Conservation (phyloP, 768 basidiomycete genomes). For the Termitomyces sp. region DNA sequence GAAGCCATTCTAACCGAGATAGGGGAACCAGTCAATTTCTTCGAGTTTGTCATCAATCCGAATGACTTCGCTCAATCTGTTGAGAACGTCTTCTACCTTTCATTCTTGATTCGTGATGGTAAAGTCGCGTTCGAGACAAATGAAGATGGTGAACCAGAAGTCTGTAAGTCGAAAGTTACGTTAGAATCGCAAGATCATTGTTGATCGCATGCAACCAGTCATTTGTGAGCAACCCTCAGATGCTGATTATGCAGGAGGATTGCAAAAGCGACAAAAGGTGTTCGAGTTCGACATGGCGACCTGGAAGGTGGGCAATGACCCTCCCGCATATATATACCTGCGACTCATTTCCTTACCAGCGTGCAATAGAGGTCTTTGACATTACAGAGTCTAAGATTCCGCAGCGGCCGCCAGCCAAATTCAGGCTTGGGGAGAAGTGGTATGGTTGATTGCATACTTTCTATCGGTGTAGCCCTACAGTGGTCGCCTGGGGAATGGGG, state of each 20-base stretch:
- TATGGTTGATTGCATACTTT: slow-evolving; percentile 47
- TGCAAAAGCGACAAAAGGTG: slow-evolving; percentile 81
- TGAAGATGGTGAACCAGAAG: slow-evolving; percentile 66
- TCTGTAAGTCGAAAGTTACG: slow-evolving; percentile 50
- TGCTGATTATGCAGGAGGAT: slow-evolving; percentile 59
- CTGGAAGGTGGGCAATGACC: slow-evolving; percentile 64
- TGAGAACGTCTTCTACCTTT: slow-evolving; percentile 94
- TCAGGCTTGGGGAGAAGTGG: slow-evolving; percentile 64
- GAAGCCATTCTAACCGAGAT: slow-evolving; percentile 51
- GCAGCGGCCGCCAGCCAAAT: slow-evolving; percentile 57
- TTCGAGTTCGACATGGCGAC: slow-evolving; percentile 89
- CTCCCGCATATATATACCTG: background rate
- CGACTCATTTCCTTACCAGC: slow-evolving; percentile 37
- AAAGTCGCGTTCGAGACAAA: slow-evolving; percentile 70
- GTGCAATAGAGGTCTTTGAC: slow-evolving; percentile 83
- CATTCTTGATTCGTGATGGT: slow-evolving; percentile 88
- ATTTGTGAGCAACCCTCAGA: slow-evolving; percentile 60
- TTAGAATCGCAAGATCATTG: background rate
- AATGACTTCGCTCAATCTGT: slow-evolving; percentile 89
- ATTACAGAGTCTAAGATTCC: slow-evolving; percentile 79
- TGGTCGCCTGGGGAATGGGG: background rate
- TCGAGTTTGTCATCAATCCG: slow-evolving; percentile 88
- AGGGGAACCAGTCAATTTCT: slow-evolving; percentile 66
- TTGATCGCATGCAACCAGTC: slow-evolving; percentile 33
- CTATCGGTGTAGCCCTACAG: background rate